These are phyloP conservation scores for Botrytis hyacinthi DNA, from an alignment of 2,329 filamentous ascomycete species.

Conservation along the genomic window DNA sequence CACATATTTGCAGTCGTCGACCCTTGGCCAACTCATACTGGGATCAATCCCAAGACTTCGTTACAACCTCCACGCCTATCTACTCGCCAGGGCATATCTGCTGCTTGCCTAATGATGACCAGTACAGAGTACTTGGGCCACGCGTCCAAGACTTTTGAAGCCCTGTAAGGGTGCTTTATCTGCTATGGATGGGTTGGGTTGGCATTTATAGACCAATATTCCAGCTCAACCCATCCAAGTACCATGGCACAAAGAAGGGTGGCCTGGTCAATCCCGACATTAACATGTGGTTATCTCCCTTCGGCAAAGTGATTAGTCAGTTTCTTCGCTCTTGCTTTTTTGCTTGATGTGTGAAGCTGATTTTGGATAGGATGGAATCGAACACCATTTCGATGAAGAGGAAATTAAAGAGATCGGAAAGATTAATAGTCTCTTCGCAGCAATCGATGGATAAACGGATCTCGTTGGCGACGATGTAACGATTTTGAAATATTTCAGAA, in stretches of 20 bases:
- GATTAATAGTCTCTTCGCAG: neutral
- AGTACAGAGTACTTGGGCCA: neutral
- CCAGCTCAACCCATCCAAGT: neutral
- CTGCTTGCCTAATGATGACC: neutral
- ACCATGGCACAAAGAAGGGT: neutral
- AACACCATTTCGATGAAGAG: neutral
- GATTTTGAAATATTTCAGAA: neutral
- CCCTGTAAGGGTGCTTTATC: neutral
- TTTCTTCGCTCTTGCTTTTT: too few species aligned
- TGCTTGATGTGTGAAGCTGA: neutral
- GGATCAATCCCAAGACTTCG: neutral
- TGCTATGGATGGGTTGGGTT: neutral
- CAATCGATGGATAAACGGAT: neutral
- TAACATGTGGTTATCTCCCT: neutral
- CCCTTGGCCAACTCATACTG: rapidly evolving
- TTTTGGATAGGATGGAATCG: neutral
- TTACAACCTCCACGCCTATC: constrained; percentile 1
- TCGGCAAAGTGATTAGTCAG: neutral
- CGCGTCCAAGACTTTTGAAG: neutral
- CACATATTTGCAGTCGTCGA: neutral
- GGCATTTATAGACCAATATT: neutral
- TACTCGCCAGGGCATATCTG: neutral
- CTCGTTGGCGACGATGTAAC: neutral
- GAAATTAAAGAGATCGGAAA: neutral
- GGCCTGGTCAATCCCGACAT: neutral